These are phyloP conservation scores for Aspergillus bombycis DNA, from an alignment of 2,329 filamentous ascomycete genomes.

Conservation along the genomic window DNA sequence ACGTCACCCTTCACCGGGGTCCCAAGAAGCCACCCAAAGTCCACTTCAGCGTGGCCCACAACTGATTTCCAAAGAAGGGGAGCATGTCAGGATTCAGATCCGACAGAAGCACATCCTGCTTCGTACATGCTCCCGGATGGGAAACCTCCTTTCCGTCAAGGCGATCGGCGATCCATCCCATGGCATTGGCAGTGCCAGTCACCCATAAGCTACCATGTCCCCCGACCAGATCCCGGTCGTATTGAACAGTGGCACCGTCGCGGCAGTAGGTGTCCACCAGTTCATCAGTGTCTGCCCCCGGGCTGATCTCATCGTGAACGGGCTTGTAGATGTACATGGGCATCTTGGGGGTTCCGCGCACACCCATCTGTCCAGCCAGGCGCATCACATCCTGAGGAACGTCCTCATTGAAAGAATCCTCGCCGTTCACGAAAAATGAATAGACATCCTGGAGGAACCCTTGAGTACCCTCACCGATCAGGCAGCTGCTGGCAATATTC, in stretches of 20 bases:
- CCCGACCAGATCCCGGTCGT: slow-evolving; percentile 7
- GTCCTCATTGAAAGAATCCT: slow-evolving; percentile 11
- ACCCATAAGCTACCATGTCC: not conserved
- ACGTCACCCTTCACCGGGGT: not conserved
- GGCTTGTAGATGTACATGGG: slow-evolving; percentile 34
- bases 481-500: slow-evolving; percentile 13
- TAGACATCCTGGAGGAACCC: slow-evolving; percentile 12
- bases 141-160: not conserved
- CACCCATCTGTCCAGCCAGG: slow-evolving; percentile 19
- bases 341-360: slow-evolving; percentile 1
- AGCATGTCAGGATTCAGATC: not conserved
- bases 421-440: slow-evolving; percentile 13
- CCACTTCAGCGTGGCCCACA: not conserved
- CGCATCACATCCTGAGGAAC: slow-evolving; percentile 15
- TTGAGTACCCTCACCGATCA: slow-evolving; percentile 7
- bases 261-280: slow-evolving; percentile 20
- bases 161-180: slow-evolving; percentile 2
- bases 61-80: not conserved
- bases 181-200: not conserved
- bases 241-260: slow-evolving; percentile 17
- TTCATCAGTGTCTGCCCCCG: slow-evolving; percentile 29
- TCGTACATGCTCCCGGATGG: not conserved
- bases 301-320: slow-evolving; percentile 32
- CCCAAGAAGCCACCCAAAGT: not conserved
- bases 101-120: not conserved